Base-by-base conservation (phyloP, 2,329 filamentous ascomycete genomes). In the Huntiella savannae region DNA sequence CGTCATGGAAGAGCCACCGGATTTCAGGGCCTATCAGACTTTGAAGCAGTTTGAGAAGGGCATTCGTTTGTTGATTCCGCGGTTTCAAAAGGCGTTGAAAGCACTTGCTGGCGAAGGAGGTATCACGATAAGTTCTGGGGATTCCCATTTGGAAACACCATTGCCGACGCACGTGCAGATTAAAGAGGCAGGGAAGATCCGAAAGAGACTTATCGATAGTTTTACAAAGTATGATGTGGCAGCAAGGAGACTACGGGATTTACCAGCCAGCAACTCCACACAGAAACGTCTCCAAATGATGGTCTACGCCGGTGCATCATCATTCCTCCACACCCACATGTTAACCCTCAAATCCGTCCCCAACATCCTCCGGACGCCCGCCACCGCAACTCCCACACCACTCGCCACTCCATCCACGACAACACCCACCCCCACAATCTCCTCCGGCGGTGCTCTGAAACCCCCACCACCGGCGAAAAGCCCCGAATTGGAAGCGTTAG, bases 261-360 rank as follows among this genome's bases (percentile, higher is more conserved):
- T 94, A 41, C 78, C 77, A 12, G 82, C 82, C 0, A 65, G 76
- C 4, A 87, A 75, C 42, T 68, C 75, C 0, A 77, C 82, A 0
- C 86, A 94, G 57, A 63, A 75, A 48, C 72, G 73, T 40, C 65
- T 95, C 3, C 87, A 94, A 55, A 81, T 78, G 55, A 78, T 83
- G 3, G 77, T 95, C 10, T 86, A 93, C 55, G 73, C 80, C 34
- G 80, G 87, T 53, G 83, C 86, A 1, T 85, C 79, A 45, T 72
- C 73, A 42, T 95, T 95, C 55, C 63, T 95, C 4, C 86, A 93
- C 56, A 71, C 85, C 3, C 84, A 95, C 56, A 92, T 95, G 83
- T 70, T 95, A 6, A 85, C 87, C 0, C 65, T 95, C 11, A 92
- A 84, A 58, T 74, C 75, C 22, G 65, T 86, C 0, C 81, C 81